Conservation (phyloP, 176 grass and related monocot genomes). For the Cocos nucifera region DNA sequence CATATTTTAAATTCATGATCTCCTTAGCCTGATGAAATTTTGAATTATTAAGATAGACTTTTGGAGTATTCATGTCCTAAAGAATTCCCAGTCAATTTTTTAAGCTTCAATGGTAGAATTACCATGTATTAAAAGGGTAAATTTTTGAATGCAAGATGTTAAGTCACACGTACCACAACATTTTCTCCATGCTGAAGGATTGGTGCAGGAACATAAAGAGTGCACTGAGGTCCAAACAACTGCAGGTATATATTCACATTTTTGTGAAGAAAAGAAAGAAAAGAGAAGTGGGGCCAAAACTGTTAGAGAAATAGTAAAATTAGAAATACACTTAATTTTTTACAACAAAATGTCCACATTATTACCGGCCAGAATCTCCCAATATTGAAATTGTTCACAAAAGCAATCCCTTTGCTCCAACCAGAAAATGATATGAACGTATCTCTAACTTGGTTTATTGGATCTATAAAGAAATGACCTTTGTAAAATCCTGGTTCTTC, state of each 20-base stretch:
- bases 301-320: no score
- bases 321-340: neutral
- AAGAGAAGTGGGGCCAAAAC: neutral
- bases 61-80: neutral
- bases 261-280: constrained; percentile 14
- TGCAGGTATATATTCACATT: constrained; percentile 24
- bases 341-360: constrained; percentile 13
- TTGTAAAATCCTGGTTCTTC: constrained; percentile 54
- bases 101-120: neutral
- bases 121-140: neutral
- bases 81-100: neutral
- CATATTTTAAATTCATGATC: no score
- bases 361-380: constrained; percentile 96
- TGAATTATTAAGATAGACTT: no score
- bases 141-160: constrained; percentile 1
- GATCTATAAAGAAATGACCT: constrained; percentile 56
- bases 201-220: constrained; percentile 76
- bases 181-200: constrained; percentile 70
- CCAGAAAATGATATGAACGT: constrained; percentile 94
- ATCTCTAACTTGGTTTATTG: constrained; percentile 41
- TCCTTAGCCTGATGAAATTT: no score
- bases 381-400: constrained; percentile 94
- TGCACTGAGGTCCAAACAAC: constrained; percentile 71
- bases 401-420: constrained; percentile 91
- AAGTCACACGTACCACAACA: constrained; percentile 44